These are phyloP conservation scores for Allomyces javanicus DNA, from an alignment of 192 early-diverging fungal genomes.

Conservation along the genomic window DNA sequence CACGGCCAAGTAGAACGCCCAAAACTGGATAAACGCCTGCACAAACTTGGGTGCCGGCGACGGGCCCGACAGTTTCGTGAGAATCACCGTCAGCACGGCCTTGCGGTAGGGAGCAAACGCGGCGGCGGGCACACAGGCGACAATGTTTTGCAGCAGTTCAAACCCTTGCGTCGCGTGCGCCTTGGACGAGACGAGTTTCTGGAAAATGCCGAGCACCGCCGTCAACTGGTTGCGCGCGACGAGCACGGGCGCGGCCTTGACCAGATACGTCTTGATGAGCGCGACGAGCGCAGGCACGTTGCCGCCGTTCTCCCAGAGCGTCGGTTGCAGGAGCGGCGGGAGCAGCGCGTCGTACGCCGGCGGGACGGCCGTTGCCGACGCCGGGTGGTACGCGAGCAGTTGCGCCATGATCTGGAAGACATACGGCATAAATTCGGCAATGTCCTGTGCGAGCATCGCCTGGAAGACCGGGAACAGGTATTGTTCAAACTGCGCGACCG, in stretches of 20 bases:
- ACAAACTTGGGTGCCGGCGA: slow-evolving; percentile 15
- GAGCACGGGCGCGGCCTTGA: slow-evolving; percentile 47
- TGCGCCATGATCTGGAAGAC: slow-evolving; percentile 90
- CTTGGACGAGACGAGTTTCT: slow-evolving; percentile 69
- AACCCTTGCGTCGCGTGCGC: slow-evolving; percentile 74
- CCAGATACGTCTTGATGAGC: slow-evolving; percentile 68
- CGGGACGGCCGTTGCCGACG: slow-evolving; percentile 32
- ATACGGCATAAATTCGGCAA: slow-evolving; percentile 88
- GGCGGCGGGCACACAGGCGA: slow-evolving; percentile 52
- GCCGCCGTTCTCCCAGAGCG: slow-evolving; percentile 66
- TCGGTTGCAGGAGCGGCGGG: slow-evolving; percentile 58
- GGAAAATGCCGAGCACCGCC: slow-evolving; percentile 79
- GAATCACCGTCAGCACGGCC: slow-evolving; percentile 36
- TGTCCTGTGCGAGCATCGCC: slow-evolving; percentile 61
- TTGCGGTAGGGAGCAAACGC: slow-evolving; percentile 30
- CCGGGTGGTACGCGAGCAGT: slow-evolving; percentile 55
- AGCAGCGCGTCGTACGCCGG: slow-evolving; percentile 51
- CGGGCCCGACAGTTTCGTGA: slow-evolving; percentile 24
- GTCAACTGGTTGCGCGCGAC: slow-evolving; percentile 48
- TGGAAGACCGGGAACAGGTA: slow-evolving; percentile 80
- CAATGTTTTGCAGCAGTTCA: slow-evolving; percentile 53
- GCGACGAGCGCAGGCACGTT: slow-evolving; percentile 89
- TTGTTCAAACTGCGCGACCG: slow-evolving; percentile 63
- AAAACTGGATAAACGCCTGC: slow-evolving; percentile 17
- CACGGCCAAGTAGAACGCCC: slow-evolving; percentile 8